A percentile compares a stretch with the other conserved stretches of the same genome.
Conservation (phyloP, 352 stramenopile genomes). For the Globisporangium cystogenes region DNA sequence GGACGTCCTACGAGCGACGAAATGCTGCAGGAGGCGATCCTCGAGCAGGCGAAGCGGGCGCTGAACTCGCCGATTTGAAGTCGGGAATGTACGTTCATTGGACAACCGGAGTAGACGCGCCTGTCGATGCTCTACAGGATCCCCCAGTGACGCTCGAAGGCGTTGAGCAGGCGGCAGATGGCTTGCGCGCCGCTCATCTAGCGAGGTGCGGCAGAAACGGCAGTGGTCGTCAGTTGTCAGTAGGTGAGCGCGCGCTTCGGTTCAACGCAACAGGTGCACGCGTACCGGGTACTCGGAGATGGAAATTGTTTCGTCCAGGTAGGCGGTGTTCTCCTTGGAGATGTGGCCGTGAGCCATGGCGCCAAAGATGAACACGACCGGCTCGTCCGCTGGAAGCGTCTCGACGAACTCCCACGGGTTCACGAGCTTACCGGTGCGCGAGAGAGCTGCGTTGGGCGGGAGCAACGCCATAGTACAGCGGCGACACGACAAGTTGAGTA, state of each 20-base stretch:
- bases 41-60: slow-evolving; percentile 90
- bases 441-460: slow-evolving; percentile 63
- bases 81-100: not conserved
- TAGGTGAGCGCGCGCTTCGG: not conserved
- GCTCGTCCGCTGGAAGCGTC: slow-evolving; percentile 86
- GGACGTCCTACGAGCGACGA: slow-evolving; percentile 92
- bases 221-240: not conserved
- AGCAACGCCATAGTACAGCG: not conserved
- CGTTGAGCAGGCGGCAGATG: slow-evolving; percentile 95
- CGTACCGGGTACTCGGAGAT: slow-evolving; percentile 96
- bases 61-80: slow-evolving; percentile 28
- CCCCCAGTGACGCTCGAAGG: slow-evolving; percentile 98
- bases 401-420: slow-evolving; percentile 94
- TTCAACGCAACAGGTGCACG: not conserved
- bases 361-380: slow-evolving; percentile 97
- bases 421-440: slow-evolving; percentile 92
- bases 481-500: not conserved
- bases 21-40: slow-evolving; percentile 87
- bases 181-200: slow-evolving; percentile 95
- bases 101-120: not conserved
- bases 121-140: slow-evolving; percentile 89
- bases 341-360: slow-evolving; percentile 97
- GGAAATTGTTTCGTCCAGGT: slow-evolving; percentile 96
- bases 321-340: slow-evolving; percentile 95
- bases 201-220: not conserved